Conservation (phyloP, 257 asterid species). For the Fraxinus pennsylvanica region DNA sequence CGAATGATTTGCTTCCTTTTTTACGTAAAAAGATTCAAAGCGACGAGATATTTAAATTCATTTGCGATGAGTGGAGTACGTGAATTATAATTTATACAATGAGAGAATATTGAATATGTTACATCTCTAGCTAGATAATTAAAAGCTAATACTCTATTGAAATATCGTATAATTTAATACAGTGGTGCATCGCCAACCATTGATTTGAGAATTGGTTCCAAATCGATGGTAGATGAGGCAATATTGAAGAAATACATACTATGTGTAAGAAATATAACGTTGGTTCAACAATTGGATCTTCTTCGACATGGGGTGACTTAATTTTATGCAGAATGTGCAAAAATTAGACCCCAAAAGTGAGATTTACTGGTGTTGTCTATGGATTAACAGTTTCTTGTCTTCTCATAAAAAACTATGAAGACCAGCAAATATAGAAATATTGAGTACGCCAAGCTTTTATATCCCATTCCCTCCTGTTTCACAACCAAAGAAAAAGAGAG, state of each 20-base stretch:
- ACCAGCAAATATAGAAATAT: conserved; percentile 32
- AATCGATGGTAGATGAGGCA: neutral
- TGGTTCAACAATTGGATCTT: neutral
- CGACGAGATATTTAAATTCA: no score
- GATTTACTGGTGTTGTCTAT: neutral
- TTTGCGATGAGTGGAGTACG: neutral
- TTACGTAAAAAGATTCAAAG: neutral
- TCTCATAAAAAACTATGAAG: conserved; percentile 24
- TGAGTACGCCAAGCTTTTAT: conserved; percentile 27
- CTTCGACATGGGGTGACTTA: neutral
- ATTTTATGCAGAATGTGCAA: neutral
- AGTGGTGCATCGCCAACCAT: neutral
- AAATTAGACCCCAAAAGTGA: conserved; percentile 5
- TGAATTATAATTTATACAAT: neutral
- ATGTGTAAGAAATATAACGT: neutral
- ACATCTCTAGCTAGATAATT: neutral
- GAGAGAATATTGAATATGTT: neutral
- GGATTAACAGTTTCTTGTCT: conserved; percentile 14
- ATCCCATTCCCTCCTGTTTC: conserved; percentile 24
- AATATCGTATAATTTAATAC: neutral
- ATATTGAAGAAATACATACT: neutral
- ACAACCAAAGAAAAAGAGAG: neutral
- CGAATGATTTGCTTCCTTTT: neutral
- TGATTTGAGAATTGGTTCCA: no score
- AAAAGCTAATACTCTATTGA: neutral